Evolutionary conservation across 495 filamentous ascomycete species (phyloP).

Genomic region (Penicillium steckii): DNA sequence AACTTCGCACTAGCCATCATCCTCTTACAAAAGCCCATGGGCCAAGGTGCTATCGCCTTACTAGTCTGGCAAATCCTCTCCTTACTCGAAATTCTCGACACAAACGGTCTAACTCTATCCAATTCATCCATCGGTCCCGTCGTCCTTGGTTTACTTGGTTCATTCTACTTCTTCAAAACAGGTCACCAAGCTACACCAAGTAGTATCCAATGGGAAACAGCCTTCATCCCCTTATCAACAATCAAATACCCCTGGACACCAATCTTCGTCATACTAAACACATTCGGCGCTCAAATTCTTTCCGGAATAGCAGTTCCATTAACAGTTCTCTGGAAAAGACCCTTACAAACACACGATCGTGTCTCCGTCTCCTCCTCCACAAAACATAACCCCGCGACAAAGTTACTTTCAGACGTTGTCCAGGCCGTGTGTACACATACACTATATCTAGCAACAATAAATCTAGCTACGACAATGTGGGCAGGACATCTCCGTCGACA

Average conservation of each 20-base stretch:
- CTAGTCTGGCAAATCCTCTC: conserved; percentile 83
- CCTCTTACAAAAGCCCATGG: conserved; percentile 93
- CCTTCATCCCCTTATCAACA: conserved; percentile 82
- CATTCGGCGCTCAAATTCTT: conserved; percentile 84
- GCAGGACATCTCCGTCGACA: conserved; percentile 83
- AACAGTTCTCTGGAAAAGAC: conserved; percentile 81
- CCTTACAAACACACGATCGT: conserved; percentile 38
- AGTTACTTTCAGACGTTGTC: conserved; percentile 64
- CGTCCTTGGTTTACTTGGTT: conserved; percentile 79
- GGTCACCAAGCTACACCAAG: conserved; percentile 89
- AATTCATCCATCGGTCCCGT: conserved; percentile 78
- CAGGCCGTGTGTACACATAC: conserved; percentile 70
- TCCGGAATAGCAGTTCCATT: conserved; percentile 76
- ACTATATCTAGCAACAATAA: conserved; percentile 76
- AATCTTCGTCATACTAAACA: conserved; percentile 78
- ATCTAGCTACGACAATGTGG: conserved; percentile 82
- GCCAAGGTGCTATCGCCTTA: conserved; percentile 75
- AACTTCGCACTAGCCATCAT: conserved; percentile 73
- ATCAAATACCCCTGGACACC: conserved; percentile 90
- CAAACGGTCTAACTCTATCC: conserved; percentile 58
- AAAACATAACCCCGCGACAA: conserved; percentile 41
- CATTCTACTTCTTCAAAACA: conserved; percentile 96
- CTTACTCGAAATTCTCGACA: conserved; percentile 83
- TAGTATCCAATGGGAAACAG: conserved; percentile 95
- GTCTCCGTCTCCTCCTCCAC: conserved; percentile 4